A percentile compares a stretch with the other conserved stretches of the same genome.
Conservation (phyloP, 495 filamentous ascomycete genomes). For the Penicillium bialowiezense region DNA sequence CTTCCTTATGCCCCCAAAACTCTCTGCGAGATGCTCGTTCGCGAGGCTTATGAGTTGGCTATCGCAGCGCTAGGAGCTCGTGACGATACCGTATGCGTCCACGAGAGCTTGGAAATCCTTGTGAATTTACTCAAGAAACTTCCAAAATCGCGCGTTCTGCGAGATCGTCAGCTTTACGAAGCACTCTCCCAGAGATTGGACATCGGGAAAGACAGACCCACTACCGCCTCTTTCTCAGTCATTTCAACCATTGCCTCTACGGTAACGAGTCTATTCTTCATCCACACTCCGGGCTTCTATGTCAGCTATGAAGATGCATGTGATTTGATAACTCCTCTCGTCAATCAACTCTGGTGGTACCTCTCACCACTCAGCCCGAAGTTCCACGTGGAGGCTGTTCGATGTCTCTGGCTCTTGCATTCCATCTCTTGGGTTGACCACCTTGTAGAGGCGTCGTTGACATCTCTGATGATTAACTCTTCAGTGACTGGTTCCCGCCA, state of each 20-base stretch:
- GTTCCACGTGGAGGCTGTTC: constrained; percentile 89
- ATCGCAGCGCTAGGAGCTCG: constrained; percentile 33
- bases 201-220: constrained; percentile 17
- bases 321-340: constrained; percentile 63
- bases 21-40: constrained; percentile 58
- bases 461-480: constrained; percentile 63
- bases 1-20: constrained; percentile 58
- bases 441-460: constrained; percentile 75
- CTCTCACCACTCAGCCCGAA: constrained; percentile 78
- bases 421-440: constrained; percentile 55
- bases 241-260: constrained; percentile 61
- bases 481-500: constrained; percentile 21
- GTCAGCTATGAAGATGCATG: constrained; percentile 57
- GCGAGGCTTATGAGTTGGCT: constrained; percentile 55
- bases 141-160: constrained; percentile 49
- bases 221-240: constrained; percentile 36
- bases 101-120: constrained; percentile 47
- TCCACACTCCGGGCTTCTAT: constrained; percentile 44
- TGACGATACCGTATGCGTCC: constrained; percentile 25
- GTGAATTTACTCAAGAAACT: constrained; percentile 59
- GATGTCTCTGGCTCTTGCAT: constrained; percentile 82
- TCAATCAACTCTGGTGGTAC: constrained; percentile 72
- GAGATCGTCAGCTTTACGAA: constrained; percentile 51
- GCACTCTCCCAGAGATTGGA: constrained; percentile 46
- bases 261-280: constrained; percentile 60